Percentiles rank a stretch among this genome's conserved stretches.
These are phyloP conservation scores for Picea abies DNA, from an alignment of 83 land plant genomes.

Conservation along the genomic window DNA sequence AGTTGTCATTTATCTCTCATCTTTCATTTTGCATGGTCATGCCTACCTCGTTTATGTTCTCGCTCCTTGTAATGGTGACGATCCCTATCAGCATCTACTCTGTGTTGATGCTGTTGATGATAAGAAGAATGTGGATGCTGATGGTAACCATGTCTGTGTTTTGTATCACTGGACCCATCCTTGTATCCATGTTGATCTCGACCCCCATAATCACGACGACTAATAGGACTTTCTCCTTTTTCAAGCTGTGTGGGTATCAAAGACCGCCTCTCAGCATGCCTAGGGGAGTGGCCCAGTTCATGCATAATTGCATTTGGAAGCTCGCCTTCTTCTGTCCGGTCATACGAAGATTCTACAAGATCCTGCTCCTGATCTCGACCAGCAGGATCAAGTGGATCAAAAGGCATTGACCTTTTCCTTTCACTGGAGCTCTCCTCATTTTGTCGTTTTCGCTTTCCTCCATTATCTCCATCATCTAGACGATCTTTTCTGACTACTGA, in stretches of 20 bases:
- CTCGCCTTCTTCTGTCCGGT: constrained; percentile 16
- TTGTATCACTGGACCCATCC: constrained; percentile 11
- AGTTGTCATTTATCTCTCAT: background rate
- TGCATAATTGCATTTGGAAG: constrained; percentile 2
- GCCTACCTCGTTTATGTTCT: constrained; percentile 13
- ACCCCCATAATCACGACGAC: constrained; percentile 13
- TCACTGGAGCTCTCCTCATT: constrained; percentile 10
- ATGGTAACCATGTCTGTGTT: constrained; percentile 15
- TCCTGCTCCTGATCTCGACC: constrained; percentile 9
- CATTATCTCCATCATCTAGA: constrained; percentile 14
- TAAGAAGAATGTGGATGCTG: constrained; percentile 12
- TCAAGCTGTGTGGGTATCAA: constrained; percentile 1
- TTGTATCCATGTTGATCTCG: constrained; percentile 20
- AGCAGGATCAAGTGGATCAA: constrained; percentile 7
- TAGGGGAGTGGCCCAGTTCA: constrained; percentile 9
- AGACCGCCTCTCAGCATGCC: constrained; percentile 10
- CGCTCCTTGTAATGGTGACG: constrained; percentile 12
- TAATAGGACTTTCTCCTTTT: constrained; percentile 9
- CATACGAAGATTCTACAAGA: constrained; percentile 3
- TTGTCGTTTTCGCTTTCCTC: background rate
- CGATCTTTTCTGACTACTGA: background rate
- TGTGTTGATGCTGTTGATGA: constrained; percentile 14
- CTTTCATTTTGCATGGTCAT: constrained; percentile 17
- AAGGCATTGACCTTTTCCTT: constrained; percentile 3
- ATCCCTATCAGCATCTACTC: constrained; percentile 12